Base-by-base conservation (phyloP, 768 basidiomycete genomes). In the Naganishia randhawae region DNA sequence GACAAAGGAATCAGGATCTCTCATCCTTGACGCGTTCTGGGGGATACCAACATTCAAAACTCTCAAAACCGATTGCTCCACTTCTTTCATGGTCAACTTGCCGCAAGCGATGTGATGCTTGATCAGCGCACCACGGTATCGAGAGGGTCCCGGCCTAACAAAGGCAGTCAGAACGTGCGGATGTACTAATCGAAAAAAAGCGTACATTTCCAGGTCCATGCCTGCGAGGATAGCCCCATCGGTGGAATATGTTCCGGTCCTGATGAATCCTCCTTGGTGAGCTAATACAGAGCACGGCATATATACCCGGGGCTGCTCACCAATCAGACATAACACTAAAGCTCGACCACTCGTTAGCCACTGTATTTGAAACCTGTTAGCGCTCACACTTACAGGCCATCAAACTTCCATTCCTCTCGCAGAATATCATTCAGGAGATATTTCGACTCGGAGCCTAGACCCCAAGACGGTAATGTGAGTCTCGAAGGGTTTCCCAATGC, bases 261-360 rank as follows among this genome's bases (percentile, higher is more conserved):
- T 35, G 35, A 42, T 17, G 14, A 63, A 22, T 42, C 61, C 16
- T 7, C 53, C 29, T 7, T 51, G 11, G 45, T 27, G 32, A 22
- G 17, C 63, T 48, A 76, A 39, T 39, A 17, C 27, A 31, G 10
- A n/a, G 22, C 27, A 42, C 27, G 2, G 10, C 39, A 7, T n/a
- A 16, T 14, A 14, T 29, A 14, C 9, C 16, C 14, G n/a, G 41
- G 7, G 17, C 19, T 63, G 61, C 31, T 50, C 45, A 88, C 89
- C 90, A 91, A 75, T 91, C 90, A 68, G 87, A 88, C 89, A 91
- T 91, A 67, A 89, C 81, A 80, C 85, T 53, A 53, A 31, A 31
- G 17, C 13, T 25, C 27, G 37, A 48, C 16, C 37, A 63, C 25
- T 63, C 61, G 63, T 33, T 8, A 50, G 14, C 22, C 48, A 65